Percentiles rank a stretch among this genome's conserved stretches.
phyloP scores from a whole-genome alignment of 106 monocot genomes.

The Dendrobium nobile region DNA sequence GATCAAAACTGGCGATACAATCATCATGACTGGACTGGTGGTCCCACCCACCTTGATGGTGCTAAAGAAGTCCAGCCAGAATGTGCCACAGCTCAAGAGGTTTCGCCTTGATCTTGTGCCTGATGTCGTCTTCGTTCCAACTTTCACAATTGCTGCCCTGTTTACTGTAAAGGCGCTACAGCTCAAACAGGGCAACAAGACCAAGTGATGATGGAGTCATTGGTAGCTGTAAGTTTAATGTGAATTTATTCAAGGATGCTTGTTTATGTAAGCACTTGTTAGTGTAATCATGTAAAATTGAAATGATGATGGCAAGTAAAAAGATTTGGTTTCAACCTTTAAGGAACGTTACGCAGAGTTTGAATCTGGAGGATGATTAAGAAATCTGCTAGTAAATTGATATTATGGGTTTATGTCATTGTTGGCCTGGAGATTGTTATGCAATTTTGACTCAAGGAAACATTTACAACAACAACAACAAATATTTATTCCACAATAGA shows the following conservation, averaged over 20 bases:
- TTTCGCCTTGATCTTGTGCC: constrained; percentile 45
- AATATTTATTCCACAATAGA: too few species aligned
- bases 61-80: constrained; percentile 49
- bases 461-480: too few species aligned
- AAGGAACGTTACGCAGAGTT: too few species aligned
- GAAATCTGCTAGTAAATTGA: too few species aligned
- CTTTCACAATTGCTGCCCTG: constrained; percentile 24
- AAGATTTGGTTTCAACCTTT: too few species aligned
- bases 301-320: background rate
- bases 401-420: too few species aligned
- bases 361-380: too few species aligned
- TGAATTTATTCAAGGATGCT: background rate
- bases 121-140: constrained; percentile 45
- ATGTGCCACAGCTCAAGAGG: constrained; percentile 31
- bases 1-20: background rate
- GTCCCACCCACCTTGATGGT: constrained; percentile 56
- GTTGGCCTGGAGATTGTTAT: too few species aligned
- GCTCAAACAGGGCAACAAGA: constrained; percentile 4
- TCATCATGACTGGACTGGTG: constrained; percentile 43
- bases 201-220: too few species aligned
- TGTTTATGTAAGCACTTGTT: background rate
- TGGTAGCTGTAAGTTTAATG: too few species aligned
- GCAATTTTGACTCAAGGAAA: too few species aligned
- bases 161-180: constrained; percentile 31
- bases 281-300: background rate